Evolutionary conservation across 1,284 basidiomycete genomes (phyloP).

Genomic region (Ceratobasidium papillatum): DNA sequence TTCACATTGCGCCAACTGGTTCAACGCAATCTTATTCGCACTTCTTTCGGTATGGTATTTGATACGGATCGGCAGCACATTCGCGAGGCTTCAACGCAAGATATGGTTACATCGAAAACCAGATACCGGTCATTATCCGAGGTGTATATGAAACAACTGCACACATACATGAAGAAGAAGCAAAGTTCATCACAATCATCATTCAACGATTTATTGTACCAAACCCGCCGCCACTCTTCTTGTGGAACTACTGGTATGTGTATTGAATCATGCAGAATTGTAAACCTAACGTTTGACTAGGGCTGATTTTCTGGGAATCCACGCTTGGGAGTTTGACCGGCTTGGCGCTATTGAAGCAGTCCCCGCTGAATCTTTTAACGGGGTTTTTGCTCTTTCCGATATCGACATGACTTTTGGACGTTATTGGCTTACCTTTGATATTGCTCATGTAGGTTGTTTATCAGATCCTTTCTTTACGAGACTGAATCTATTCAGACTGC

Average conservation of each 20-base stretch:
- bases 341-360: background rate
- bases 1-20: background rate
- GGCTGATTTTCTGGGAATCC: background rate
- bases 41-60: background rate
- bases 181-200: background rate
- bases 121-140: background rate
- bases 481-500: background rate
- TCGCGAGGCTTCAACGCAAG: background rate
- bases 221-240: background rate
- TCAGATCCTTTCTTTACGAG: background rate
- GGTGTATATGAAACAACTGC: background rate
- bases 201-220: background rate
- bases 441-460: background rate
- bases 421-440: background rate
- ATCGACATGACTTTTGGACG: background rate
- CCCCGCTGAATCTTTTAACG: background rate
- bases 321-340: background rate
- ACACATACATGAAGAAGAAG: background rate
- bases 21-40: background rate
- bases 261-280: background rate
- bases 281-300: background rate
- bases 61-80: background rate
- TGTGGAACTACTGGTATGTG: background rate
- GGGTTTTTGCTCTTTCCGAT: background rate
- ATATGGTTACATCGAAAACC: background rate